Base-by-base conservation (phyloP, 805 yeast species). In the Cyberlindnera maritima region DNA sequence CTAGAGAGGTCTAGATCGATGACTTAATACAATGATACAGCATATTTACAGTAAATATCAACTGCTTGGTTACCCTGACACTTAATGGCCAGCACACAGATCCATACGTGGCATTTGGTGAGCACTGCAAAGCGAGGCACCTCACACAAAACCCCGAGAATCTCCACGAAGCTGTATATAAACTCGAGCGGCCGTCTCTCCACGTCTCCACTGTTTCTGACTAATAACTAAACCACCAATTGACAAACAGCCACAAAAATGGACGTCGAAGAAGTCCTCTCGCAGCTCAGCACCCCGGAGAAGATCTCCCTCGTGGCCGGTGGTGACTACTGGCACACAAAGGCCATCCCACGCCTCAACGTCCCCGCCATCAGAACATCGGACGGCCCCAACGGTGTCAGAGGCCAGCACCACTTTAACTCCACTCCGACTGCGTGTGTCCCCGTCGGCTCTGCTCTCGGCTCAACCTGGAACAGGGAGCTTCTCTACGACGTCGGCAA, bases 321-420 rank as follows among this genome's bases (percentile, higher is more conserved):
- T 15, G 57, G 56, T 20, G 79, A 76, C 52, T 66, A 66, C 55
- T 76, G 80, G 79, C 78, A 73, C 61, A 75, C 80, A 2, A 45
- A 44, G 33, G 54, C 54, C n/a, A 44, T 54, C n/a, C 47, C 57
- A 21, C 48, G 74, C 35, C 59, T 73, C 29, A 66, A 65, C 13
- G 58, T 78, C 36, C 80, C 79, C 1, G 57, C 73, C 1, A 46
- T 79, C 3, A 64, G 82, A 52, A 57, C 73, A 10, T 63, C 74
- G 3, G 85, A 80, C 54, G 85, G 85, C 6, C 85, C 85, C 20
- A 80, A 80, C 56, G 85, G 85, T 41, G 69, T 78, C 34, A 68
- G 85, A 53, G 84, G 84, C 5, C 74, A 76, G 18, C 68, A 64
- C 29, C 76, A 77, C 53, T 75, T 76, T 57, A 68, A 75, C 48